Evolutionary conservation across 1,139 yeast species (phyloP), one percentile per base, ranked within the genome.

Genomic region (Zhuliangozyma parablackwelliae): DNA sequence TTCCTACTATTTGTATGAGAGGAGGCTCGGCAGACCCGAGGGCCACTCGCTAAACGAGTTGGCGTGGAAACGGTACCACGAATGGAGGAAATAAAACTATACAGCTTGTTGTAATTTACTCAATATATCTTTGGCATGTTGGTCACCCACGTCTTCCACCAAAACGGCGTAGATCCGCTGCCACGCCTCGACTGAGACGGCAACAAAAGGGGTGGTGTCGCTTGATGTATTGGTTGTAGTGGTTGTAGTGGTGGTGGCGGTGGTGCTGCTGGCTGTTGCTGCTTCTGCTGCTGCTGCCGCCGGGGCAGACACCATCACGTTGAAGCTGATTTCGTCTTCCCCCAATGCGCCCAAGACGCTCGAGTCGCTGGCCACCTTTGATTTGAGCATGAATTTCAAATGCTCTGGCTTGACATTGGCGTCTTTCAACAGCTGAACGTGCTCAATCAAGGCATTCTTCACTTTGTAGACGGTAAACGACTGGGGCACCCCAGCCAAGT

Each of bases 1-100:
- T 6, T 78, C 87, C 3, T 82, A 78, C 53, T 79, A 74, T 44
- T 60, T 78, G 7, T 78, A 79, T 42, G 90, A 82, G 51, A 59
- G 54, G 40, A 62, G 85, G 45, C 68, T 66, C 2, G 76, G 73
- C 2, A 64, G 84, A 43, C 66, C 69, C 28, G 71, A 67, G 35
- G 87, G 85, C 3, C 84, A 80, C 43, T 54, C 70, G 3, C 59
- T 82, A 49, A 72, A 71, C 47, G 82, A 78, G 44, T 62, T 80
- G 42, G 30, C 54, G 5, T 10, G 31, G 11, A 48, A 44, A 36
- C 49, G 40, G 34, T 46, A 34, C 28, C 29, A 29, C 7, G 26
- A 29, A 21, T 41, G 43, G 43, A 34, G 16, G 25, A 32, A 26
- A 2, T 31, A 29, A 28, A 23, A 8, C 28, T 36, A 41, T 31